Conservation (phyloP, 805 yeast species). For the Nakazawaea anatomiae region DNA sequence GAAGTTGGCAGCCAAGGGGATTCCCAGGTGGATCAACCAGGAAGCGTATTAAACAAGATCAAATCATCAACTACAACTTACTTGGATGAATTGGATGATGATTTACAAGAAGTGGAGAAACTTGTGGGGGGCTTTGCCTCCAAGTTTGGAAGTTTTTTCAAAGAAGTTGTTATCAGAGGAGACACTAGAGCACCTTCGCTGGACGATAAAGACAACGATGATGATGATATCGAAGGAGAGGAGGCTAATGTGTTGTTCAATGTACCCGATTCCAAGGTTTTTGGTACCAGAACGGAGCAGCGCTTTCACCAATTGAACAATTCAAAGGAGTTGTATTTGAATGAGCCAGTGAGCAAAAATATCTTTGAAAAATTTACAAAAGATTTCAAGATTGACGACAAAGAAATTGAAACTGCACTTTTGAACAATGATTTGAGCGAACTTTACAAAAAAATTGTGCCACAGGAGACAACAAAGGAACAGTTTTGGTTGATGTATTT, state of each 20-base stretch:
- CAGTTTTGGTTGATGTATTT: slow-evolving; percentile 76
- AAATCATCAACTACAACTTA: slow-evolving; percentile 49
- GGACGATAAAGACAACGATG: slow-evolving; percentile 10
- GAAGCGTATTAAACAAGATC: slow-evolving; percentile 16
- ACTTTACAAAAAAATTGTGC: slow-evolving; percentile 62
- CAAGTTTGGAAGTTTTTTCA: slow-evolving; percentile 53
- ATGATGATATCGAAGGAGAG: slow-evolving; percentile 12
- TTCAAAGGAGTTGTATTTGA: slow-evolving; percentile 38
- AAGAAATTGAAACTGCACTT: slow-evolving; percentile 30
- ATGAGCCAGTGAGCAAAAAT: slow-evolving; percentile 22
- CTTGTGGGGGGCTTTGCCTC: slow-evolving; percentile 56
- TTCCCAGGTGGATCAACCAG: neutral
- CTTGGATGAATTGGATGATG: slow-evolving; percentile 67
- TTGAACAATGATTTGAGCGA: slow-evolving; percentile 45
- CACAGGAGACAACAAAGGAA: slow-evolving; percentile 46
- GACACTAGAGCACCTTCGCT: slow-evolving; percentile 12
- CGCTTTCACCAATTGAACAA: slow-evolving; percentile 52
- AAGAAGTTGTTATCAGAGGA: slow-evolving; percentile 28
- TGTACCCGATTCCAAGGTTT: slow-evolving; percentile 33
- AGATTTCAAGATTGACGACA: slow-evolving; percentile 24
- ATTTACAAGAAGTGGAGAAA: slow-evolving; percentile 68
- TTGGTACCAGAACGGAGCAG: slow-evolving; percentile 55
- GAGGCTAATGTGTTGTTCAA: slow-evolving; percentile 36
- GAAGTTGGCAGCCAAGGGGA: slow-evolving; percentile 11
- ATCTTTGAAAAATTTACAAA: slow-evolving; percentile 28